Evolutionary conservation across 1,284 basidiomycete species (phyloP).

Genomic region (Malassezia pachydermatis): DNA sequence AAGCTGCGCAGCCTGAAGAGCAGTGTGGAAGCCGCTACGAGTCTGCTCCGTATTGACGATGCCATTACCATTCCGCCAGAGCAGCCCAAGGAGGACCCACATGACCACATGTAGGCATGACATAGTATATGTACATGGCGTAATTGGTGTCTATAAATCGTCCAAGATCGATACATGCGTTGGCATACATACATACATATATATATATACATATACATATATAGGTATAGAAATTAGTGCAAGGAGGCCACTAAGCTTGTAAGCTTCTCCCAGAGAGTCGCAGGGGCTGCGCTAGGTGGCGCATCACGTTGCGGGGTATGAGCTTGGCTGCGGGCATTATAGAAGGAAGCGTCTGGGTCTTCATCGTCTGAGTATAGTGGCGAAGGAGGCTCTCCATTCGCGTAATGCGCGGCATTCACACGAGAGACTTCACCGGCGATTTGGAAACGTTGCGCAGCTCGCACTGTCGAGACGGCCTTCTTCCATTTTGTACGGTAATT

Average conservation of each 20-base stretch:
- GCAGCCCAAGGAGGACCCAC: conserved; percentile 41
- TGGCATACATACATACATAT: too few species aligned
- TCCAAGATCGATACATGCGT: too few species aligned
- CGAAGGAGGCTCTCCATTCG: conserved; percentile 6
- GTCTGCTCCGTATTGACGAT: conserved; percentile 88
- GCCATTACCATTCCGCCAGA: conserved; percentile 45
- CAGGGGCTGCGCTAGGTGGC: too few species aligned
- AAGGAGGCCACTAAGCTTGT: too few species aligned
- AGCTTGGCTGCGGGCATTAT: too few species aligned
- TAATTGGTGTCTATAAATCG: too few species aligned
- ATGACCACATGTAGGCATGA: conserved; percentile 41
- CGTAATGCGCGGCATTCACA: not conserved
- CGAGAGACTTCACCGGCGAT: conserved; percentile 8
- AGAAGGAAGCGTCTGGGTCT: too few species aligned
- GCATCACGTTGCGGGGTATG: not conserved
- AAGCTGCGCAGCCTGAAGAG: conserved; percentile 95
- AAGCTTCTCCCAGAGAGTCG: too few species aligned
- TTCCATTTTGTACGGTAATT: conserved; percentile 46
- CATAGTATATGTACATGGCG: too few species aligned
- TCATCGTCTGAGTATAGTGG: conserved; percentile 16
- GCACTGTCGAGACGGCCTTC: conserved; percentile 42
- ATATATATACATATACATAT: too few species aligned
- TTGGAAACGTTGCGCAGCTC: conserved; percentile 42
- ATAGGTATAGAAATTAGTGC: too few species aligned
- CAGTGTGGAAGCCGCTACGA: conserved; percentile 91